A percentile compares a stretch with the other conserved stretches of the same genome.
Evolutionary conservation across 2,329 filamentous ascomycete genomes (phyloP).

Genomic region (Parastagonospora nodorum): DNA sequence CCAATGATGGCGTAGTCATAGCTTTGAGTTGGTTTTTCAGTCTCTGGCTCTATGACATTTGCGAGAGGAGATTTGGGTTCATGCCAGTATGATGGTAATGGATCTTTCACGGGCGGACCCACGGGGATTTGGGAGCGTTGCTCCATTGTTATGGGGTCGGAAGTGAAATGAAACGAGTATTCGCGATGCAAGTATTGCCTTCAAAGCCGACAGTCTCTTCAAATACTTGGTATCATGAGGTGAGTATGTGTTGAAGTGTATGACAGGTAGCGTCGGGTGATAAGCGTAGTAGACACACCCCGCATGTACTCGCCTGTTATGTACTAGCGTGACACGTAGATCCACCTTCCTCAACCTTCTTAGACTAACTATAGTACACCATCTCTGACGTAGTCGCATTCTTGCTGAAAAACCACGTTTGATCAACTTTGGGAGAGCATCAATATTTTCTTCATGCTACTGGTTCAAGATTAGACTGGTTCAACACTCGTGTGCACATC

Average conservation of each 20-base stretch:
- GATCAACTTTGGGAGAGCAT: too few relatives aligned
- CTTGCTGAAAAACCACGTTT: too few relatives aligned
- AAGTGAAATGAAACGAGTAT: neutral
- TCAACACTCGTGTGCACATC: too few relatives aligned
- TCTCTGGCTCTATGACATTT: constrained; percentile 35
- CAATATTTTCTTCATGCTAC: too few relatives aligned
- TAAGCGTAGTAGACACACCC: neutral
- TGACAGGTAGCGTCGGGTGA: neutral
- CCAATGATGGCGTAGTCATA: constrained; percentile 48
- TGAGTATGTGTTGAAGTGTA: neutral
- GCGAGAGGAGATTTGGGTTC: constrained; percentile 45
- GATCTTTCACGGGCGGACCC: constrained; percentile 36
- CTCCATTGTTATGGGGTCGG: constrained; percentile 28
- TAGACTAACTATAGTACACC: too few relatives aligned
- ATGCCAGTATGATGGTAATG: constrained; percentile 51
- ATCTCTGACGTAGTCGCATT: too few relatives aligned
- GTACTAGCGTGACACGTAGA: constrained; percentile 6
- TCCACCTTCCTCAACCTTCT: too few relatives aligned
- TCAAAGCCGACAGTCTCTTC: neutral
- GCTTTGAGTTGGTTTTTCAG: constrained; percentile 17
- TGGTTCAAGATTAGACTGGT: too few relatives aligned
- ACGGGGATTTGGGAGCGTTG: constrained; percentile 35
- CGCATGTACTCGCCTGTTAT: constrained; percentile 7
- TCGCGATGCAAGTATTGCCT: neutral
- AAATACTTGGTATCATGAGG: neutral